phyloP scores from a whole-genome alignment of 306 rosid species.

The Acacia melanoxylon region DNA sequence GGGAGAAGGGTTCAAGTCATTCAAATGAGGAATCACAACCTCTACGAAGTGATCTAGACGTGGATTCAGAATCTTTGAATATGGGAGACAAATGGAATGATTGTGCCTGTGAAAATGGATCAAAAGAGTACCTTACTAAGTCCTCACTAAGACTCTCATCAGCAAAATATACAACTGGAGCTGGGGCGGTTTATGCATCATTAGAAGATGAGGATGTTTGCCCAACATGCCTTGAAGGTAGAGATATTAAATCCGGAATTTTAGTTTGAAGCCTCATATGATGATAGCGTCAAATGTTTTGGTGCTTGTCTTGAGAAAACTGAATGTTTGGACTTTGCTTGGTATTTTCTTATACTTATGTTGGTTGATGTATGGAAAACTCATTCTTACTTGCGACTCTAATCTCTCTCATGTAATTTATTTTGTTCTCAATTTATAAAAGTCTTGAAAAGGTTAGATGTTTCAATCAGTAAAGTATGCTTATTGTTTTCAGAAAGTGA shows the following conservation, averaged over 20 bases:
- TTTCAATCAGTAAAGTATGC: conserved; percentile 1
- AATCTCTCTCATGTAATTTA: not conserved
- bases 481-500: not conserved
- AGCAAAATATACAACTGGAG: conserved; percentile 55
- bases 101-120: conserved; percentile 69
- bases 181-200: conserved; percentile 53
- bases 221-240: conserved; percentile 99
- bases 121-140: conserved; percentile 65
- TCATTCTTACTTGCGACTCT: not conserved
- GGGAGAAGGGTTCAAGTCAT: conserved; percentile 90
- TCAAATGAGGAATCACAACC: conserved; percentile 88
- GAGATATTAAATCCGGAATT: conserved; percentile 15
- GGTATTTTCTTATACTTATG: not conserved
- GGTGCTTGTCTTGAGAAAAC: conserved; percentile 14
- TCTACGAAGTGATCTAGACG: conserved; percentile 68
- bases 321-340: not conserved
- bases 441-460: not conserved
- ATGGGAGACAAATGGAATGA: conserved; percentile 77
- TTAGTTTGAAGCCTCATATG: conserved; percentile 4
- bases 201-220: conserved; percentile 93
- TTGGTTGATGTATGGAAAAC: not conserved
- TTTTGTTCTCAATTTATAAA: not conserved
- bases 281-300: not conserved
- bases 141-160: conserved; percentile 63
- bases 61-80: conserved; percentile 63